Conservation (phyloP, 176 grass and related monocot species). For the Cenchrus purpureus region DNA sequence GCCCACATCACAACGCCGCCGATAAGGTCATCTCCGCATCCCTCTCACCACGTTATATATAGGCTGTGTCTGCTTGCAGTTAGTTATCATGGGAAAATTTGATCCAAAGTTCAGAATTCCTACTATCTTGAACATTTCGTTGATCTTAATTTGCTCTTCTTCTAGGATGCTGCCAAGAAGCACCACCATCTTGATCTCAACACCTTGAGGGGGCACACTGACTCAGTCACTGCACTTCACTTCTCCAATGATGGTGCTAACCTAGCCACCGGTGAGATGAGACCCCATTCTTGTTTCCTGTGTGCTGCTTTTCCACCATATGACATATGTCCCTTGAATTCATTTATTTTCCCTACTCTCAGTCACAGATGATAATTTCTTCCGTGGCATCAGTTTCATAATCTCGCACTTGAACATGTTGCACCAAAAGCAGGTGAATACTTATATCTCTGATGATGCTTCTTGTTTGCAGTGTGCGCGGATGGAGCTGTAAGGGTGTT, state of each 20-base stretch:
- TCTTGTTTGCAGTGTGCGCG: constrained; percentile 65
- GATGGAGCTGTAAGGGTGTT: constrained; percentile 88
- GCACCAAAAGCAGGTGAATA: not conserved
- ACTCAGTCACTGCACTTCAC: constrained; percentile 70
- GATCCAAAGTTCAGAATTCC: not conserved
- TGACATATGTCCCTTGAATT: not conserved
- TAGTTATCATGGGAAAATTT: too few species aligned
- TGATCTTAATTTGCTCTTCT: constrained; percentile 10
- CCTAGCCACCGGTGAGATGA: constrained; percentile 70
- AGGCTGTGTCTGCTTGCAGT: too few species aligned
- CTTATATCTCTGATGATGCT: constrained; percentile 33
- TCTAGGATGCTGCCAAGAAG: constrained; percentile 78
- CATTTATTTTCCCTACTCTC: not conserved
- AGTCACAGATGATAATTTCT: not conserved
- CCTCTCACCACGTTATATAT: too few species aligned
- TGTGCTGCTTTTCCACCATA: too few species aligned
- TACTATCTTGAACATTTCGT: not conserved
- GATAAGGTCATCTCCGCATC: constrained; percentile 59
- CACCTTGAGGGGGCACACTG: constrained; percentile 82
- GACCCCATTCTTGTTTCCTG: not conserved
- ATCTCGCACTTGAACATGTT: not conserved
- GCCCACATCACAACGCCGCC: constrained; percentile 64
- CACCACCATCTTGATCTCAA: constrained; percentile 93
- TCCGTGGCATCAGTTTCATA: not conserved
- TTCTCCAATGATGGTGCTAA: constrained; percentile 76